Evolutionary conservation across 192 early-diverging fungal genomes (phyloP), one percentile per base, ranked within the genome.

Genomic region (Anaeromyces robustus): DNA sequence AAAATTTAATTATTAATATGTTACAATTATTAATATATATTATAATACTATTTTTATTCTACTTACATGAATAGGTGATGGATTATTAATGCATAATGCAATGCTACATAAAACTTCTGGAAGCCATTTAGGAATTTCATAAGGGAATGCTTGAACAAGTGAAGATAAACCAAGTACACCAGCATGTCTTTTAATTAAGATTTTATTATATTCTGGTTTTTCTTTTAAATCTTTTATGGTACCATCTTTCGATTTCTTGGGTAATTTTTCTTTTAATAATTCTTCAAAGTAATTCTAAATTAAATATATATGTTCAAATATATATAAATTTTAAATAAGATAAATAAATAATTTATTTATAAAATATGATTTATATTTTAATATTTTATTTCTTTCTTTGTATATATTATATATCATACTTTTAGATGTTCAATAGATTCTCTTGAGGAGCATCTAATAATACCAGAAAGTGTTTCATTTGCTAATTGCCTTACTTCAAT

Each of bases 121-220:
- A 91, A 98, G 83, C 94, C 96, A 97, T 34, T 89, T 86, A 7
- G 97, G 96, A 3, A 98, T 92, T 22, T 94, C 94, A 83, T 98
- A 98, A 5, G 97, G 97, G 82, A 96, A 97, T 1, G 96, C 96
- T 78, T 94, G 89, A 7, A 98, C 87, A 14, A 98, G 84, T 4
- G 93, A 92, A 19, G 94, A 89, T n/a, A 98, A 84, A 0, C 96
- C 97, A 79, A 98, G 85, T n/a, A 95, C 95, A 26, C 93, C 95
- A 0, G 94, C 92, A 86, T 98, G 97, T 18, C 95, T 89, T 26
- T 87, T 89, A 41, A 92, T 85, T 0, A 97, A 79, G 0, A 90
- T 86, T 12, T 89, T 87, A 2, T 83, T 81, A 79, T 86, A 92
- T 0, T 88, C 92, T 82, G 82, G 52, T n/a, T 68, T 68, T 26